These are phyloP conservation scores for Russula earlei DNA, from an alignment of 768 basidiomycete species.

Conservation along the genomic window DNA sequence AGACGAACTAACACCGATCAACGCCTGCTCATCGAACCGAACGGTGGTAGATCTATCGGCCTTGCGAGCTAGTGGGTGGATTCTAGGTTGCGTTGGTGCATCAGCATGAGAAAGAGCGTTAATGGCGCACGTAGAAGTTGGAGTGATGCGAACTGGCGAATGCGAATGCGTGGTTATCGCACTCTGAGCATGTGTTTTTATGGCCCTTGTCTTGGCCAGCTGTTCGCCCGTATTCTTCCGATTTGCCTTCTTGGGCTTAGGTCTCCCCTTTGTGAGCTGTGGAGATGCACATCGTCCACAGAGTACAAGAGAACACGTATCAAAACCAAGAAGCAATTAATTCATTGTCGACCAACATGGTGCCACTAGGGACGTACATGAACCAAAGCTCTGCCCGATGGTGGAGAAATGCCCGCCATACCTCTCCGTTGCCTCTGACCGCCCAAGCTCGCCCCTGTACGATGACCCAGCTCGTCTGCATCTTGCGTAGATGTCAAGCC, in stretches of 20 bases:
- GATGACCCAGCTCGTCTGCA: constrained; percentile 32
- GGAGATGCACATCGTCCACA: constrained; percentile 20
- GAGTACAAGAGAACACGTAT: constrained; percentile 24
- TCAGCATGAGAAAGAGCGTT: not conserved
- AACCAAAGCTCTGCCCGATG: constrained; percentile 58
- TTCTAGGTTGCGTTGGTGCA: not conserved
- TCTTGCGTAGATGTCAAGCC: constrained; percentile 17
- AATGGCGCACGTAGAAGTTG: not conserved
- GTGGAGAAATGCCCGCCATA: constrained; percentile 29
- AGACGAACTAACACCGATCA: constrained; percentile 17
- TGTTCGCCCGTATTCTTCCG: not conserved
- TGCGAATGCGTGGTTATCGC: not conserved
- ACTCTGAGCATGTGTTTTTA: not conserved
- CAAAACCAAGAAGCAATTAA: constrained; percentile 19
- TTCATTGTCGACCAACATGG: constrained; percentile 21
- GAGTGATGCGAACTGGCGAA: not conserved
- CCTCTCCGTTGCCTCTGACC: constrained; percentile 12
- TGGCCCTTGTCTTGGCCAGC: not conserved
- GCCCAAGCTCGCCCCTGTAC: constrained; percentile 29
- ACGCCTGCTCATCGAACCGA: constrained; percentile 27
- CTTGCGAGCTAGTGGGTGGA: not conserved
- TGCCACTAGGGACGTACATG: constrained; percentile 83
- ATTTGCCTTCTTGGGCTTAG: constrained; percentile 30
- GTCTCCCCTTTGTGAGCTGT: constrained; percentile 70
- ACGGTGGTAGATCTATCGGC: constrained; percentile 20